Evolutionary conservation across 106 monocot genomes (phyloP).

Genomic region (Allium cepa): DNA sequence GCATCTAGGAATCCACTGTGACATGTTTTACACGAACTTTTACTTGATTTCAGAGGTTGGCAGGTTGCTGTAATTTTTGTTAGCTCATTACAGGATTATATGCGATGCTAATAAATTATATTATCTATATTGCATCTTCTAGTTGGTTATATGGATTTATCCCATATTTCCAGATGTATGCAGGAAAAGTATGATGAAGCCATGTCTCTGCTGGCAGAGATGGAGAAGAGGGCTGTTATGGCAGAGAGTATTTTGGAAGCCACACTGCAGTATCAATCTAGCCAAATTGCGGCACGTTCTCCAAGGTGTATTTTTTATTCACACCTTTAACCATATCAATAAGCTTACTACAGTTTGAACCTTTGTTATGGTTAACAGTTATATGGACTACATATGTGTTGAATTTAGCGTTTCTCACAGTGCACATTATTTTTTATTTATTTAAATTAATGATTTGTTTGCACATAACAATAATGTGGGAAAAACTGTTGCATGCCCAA

Average conservation of each 20-base stretch:
- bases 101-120: not conserved
- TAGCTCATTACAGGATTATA: not conserved
- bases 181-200: slow-evolving; percentile 80
- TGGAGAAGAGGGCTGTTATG: slow-evolving; percentile 78
- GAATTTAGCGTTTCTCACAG: not conserved
- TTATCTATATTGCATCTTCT: not conserved
- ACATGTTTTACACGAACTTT: too few species aligned
- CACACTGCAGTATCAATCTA: slow-evolving; percentile 70
- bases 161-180: slow-evolving; percentile 29
- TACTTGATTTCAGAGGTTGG: too few species aligned
- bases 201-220: slow-evolving; percentile 35
- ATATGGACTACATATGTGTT: not conserved
- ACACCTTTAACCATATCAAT: not conserved
- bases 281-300: slow-evolving; percentile 50
- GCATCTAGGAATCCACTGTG: too few species aligned
- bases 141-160: slow-evolving; percentile 15
- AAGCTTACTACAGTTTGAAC: not conserved
- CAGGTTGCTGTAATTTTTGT: not conserved
- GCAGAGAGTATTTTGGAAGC: slow-evolving; percentile 77
- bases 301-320: slow-evolving; percentile 34
- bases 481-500: too few species aligned
- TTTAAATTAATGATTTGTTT: too few species aligned
- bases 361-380: not conserved
- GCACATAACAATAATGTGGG: too few species aligned
- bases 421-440: not conserved